Conservation (phyloP, 2,329 filamentous ascomycete species). For the Eurotiales sp. region DNA sequence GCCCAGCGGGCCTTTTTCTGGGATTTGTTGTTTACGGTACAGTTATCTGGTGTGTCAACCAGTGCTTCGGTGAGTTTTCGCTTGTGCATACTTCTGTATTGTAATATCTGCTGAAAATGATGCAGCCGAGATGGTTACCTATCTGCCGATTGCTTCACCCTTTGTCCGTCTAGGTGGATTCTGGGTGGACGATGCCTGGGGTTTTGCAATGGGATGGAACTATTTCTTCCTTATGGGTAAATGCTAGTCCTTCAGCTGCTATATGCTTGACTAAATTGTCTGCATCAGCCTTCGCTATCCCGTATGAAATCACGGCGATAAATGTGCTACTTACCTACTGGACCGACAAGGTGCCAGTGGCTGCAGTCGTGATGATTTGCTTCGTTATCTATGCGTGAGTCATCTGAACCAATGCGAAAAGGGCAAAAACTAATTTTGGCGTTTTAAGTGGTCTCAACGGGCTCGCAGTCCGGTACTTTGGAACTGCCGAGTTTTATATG, state of each 20-base stretch:
- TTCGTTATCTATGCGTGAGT: conserved; percentile 56
- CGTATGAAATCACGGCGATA: conserved; percentile 10
- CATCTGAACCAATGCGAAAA: conserved; percentile 41
- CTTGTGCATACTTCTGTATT: no score
- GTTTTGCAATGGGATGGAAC: conserved; percentile 72
- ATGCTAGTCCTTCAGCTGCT: not conserved
- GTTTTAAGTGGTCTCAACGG: conserved; percentile 57
- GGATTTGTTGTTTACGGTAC: conserved; percentile 22
- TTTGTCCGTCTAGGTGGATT: conserved; percentile 77
- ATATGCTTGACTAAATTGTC: not conserved
- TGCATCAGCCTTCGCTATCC: conserved; percentile 8
- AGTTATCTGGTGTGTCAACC: conserved; percentile 8
- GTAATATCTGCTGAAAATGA: not conserved
- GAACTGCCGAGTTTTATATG: conserved; percentile 61
- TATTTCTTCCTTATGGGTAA: conserved; percentile 16
- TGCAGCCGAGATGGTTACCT: conserved; percentile 78
- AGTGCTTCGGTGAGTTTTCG: conserved; percentile 8
- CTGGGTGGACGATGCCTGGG: conserved; percentile 76
- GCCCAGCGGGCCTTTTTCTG: conserved; percentile 36
- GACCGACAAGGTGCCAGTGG: conserved; percentile 35
- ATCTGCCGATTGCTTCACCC: conserved; percentile 71
- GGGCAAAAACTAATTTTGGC: not conserved
- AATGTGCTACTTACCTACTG: conserved; percentile 5
- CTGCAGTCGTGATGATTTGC: conserved; percentile 60
- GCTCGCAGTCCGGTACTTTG: conserved; percentile 56